A percentile compares a stretch with the other conserved stretches of the same genome.
Conservation (phyloP, 2,329 filamentous ascomycete species). For the Alternaria alternata region DNA sequence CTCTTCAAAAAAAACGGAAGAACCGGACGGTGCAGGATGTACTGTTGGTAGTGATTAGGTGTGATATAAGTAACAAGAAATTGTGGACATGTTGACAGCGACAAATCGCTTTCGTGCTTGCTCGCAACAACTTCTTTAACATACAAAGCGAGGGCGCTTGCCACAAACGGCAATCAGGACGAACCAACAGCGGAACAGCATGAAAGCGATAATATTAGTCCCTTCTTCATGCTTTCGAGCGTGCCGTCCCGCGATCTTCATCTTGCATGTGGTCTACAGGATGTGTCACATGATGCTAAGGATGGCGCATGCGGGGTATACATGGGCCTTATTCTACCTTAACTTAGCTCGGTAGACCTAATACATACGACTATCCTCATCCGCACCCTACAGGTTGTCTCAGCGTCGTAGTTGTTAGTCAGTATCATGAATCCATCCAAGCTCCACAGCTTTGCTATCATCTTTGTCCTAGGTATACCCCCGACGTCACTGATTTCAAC, state of each 20-base stretch:
- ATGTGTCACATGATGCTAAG: no score
- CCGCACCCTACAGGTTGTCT: background rate
- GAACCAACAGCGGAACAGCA: background rate
- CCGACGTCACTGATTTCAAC: background rate
- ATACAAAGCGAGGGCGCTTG: background rate
- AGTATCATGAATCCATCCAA: background rate
- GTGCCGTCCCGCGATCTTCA: background rate
- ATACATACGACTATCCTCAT: no score
- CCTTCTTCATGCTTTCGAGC: background rate
- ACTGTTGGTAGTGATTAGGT: background rate
- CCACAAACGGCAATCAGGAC: background rate
- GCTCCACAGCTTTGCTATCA: background rate
- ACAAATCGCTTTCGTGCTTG: background rate
- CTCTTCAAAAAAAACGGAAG: background rate
- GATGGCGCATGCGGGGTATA: no score
- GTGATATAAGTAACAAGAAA: background rate
- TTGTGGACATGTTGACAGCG: background rate
- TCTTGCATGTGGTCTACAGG: background rate
- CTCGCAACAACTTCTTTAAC: background rate
- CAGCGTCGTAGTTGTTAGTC: background rate
- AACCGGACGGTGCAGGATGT: background rate
- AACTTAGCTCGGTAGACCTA: no score
- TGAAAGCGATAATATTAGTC: background rate
- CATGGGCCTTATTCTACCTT: no score
- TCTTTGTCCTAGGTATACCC: constrained; percentile 4